Percentiles rank a stretch among this genome's conserved stretches.
phyloP scores from a whole-genome alignment of 495 filamentous ascomycete species.

The Rostrohypoxylon terebratum region DNA sequence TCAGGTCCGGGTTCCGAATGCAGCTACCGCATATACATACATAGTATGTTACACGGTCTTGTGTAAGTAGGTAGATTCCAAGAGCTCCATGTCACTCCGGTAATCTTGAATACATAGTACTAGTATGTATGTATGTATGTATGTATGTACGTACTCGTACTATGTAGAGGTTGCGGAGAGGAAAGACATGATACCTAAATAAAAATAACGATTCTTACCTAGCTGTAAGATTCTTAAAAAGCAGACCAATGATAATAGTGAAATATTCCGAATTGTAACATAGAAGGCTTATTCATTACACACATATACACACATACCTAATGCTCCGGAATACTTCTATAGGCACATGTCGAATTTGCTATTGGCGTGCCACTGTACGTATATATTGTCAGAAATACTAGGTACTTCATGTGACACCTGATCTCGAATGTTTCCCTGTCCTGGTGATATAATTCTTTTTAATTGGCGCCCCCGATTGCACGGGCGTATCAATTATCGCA shows the following conservation, averaged over 20 bases:
- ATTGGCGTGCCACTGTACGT: not conserved
- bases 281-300: not conserved
- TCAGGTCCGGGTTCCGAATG: slow-evolving; percentile 25
- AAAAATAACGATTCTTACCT: no score
- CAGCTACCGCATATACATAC: slow-evolving; percentile 12
- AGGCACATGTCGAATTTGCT: not conserved
- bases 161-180: no score
- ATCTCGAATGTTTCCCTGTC: slow-evolving; percentile 24
- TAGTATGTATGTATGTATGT: no score
- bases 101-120: no score
- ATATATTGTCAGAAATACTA: not conserved
- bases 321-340: not conserved
- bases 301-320: not conserved
- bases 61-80: not conserved
- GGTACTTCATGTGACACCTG: slow-evolving; percentile 24
- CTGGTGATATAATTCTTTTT: slow-evolving; percentile 9
- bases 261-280: not conserved
- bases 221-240: not conserved
- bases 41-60: slow-evolving; percentile 21
- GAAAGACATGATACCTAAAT: no score
- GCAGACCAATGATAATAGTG: not conserved
- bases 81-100: no score
- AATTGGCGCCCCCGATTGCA: not conserved
- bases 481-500: slow-evolving; percentile 17
- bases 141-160: no score